Conservation (phyloP, 2,329 filamentous ascomycete genomes). For the Elsinoe batatas region DNA sequence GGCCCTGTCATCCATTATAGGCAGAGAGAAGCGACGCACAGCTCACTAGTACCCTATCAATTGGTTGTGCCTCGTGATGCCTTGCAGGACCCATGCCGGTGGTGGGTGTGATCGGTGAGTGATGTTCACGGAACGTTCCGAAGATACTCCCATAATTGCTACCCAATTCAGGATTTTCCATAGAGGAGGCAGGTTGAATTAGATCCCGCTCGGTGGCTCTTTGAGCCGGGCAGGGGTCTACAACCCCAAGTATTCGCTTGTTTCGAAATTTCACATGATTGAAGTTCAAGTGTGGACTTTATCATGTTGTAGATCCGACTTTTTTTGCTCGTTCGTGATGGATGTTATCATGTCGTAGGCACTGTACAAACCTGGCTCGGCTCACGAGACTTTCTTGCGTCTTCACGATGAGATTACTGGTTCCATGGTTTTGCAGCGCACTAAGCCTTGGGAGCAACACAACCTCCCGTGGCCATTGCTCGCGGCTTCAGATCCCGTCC, state of each 20-base stretch:
- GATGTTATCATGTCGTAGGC: too few species aligned
- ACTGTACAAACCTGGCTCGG: background rate
- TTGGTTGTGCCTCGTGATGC: background rate
- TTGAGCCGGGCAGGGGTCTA: background rate
- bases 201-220: background rate
- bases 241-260: too few species aligned
- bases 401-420: background rate
- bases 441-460: background rate
- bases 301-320: background rate
- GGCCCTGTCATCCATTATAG: too few species aligned
- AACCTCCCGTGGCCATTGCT: background rate
- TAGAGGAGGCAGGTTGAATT: background rate
- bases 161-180: conserved; percentile 3
- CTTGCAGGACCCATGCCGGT: background rate
- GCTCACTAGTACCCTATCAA: too few species aligned
- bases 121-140: background rate
- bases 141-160: background rate
- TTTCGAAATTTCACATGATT: background rate
- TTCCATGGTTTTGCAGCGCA: background rate
- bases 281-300: background rate
- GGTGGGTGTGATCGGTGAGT: background rate
- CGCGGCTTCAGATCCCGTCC: conserved; percentile 2
- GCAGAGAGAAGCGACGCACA: too few species aligned
- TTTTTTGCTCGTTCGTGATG: too few species aligned
- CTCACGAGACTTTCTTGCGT: conserved; percentile 1